Percentiles rank a stretch among this genome's conserved stretches.
Evolutionary conservation across 164 flowering plant genomes (phyloP).

Genomic region (Piper longum): DNA sequence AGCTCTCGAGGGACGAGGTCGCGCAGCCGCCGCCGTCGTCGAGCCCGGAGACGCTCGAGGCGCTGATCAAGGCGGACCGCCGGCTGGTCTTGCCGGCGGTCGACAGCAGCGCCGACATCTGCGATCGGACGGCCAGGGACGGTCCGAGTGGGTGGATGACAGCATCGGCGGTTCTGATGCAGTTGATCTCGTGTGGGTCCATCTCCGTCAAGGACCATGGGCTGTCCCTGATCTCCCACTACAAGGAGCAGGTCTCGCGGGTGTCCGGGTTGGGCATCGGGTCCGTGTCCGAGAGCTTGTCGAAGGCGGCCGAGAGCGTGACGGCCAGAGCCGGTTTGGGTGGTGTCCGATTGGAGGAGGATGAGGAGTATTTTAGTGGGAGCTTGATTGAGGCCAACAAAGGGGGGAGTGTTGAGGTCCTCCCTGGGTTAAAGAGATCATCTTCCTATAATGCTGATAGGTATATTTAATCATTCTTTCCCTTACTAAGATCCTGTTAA

Average conservation of each 20-base stretch:
- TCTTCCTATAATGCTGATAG: no score
- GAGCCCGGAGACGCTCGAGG: no score
- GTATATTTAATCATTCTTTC: no score
- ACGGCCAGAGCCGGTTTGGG: slow-evolving; percentile 14
- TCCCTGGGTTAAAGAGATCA: no score
- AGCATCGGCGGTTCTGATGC: slow-evolving; percentile 72
- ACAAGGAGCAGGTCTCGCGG: slow-evolving; percentile 6
- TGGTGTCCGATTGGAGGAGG: no score
- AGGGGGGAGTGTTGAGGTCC: slow-evolving; percentile 12
- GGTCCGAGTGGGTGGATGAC: slow-evolving; percentile 30
- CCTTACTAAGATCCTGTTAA: no score
- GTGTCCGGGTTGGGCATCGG: slow-evolving; percentile 23
- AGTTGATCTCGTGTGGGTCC: slow-evolving; percentile 79
- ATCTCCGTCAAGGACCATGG: slow-evolving; percentile 53
- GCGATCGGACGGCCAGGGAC: slow-evolving; percentile 23
- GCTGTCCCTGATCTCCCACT: slow-evolving; percentile 41
- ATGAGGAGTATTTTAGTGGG: no score
- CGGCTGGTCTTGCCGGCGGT: background rate
- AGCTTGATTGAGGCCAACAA: slow-evolving; percentile 17
- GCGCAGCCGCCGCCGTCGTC: slow-evolving; percentile 59
- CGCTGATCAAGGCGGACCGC: no score
- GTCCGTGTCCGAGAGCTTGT: slow-evolving; percentile 21
- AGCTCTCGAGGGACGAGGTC: slow-evolving; percentile 44
- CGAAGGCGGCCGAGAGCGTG: slow-evolving; percentile 7
- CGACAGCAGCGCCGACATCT: slow-evolving; percentile 7